Percentiles rank a stretch among this genome's conserved stretches.
phyloP scores from a whole-genome alignment of 2,329 filamentous ascomycete species.

The Chaetomium olivaceum region DNA sequence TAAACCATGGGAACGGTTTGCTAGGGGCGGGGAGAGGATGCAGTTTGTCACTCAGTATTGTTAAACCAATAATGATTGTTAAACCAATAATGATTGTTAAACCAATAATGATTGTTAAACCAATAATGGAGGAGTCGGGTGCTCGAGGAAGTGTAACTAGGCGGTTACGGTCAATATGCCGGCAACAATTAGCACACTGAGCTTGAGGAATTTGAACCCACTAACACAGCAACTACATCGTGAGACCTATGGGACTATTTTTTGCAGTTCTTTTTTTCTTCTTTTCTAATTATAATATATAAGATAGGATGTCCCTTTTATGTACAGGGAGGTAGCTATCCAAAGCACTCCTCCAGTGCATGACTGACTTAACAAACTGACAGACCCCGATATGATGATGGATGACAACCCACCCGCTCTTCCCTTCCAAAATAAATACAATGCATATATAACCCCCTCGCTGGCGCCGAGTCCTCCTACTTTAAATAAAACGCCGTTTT shows the following conservation, averaged over 20 bases:
- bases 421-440: background rate
- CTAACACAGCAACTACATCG: background rate
- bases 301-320: background rate
- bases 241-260: background rate
- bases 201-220: background rate
- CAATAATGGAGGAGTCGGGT: too few species aligned
- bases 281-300: background rate
- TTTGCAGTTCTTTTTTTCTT: background rate
- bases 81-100: too few species aligned
- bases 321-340: background rate
- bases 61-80: too few species aligned
- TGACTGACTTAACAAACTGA: background rate
- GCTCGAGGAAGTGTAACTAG: too few species aligned
- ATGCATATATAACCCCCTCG: background rate
- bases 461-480: background rate
- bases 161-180: too few species aligned
- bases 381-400: background rate
- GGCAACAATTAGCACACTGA: too few species aligned
- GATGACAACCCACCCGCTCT: background rate
- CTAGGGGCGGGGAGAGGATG: too few species aligned
- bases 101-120: too few species aligned
- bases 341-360: background rate
- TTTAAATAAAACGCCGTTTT: background rate
- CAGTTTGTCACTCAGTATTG: too few species aligned
- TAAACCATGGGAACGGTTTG: too few species aligned